phyloP scores from a whole-genome alignment of 2,329 filamentous ascomycete species.

The Alternaria conjuncta region DNA sequence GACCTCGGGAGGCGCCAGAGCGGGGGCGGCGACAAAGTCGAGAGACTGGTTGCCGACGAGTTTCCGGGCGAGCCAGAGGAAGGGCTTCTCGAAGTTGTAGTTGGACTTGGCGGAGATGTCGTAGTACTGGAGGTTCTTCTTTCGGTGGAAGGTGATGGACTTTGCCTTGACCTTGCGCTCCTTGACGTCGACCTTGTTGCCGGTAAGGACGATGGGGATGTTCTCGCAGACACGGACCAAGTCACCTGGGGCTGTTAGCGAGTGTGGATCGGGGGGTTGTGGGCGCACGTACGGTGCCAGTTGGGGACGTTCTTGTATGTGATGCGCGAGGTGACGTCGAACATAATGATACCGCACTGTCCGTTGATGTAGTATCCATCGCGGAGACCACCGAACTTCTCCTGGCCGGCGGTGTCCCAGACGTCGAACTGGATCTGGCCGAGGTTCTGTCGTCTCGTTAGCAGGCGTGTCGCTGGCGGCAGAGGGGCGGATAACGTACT shows the following conservation, averaged over 20 bases:
- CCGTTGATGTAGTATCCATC: conserved; percentile 99
- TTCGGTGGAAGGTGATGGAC: conserved; percentile 99
- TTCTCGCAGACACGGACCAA: conserved; percentile 99
- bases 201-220: conserved; percentile 96
- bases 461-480: conserved; percentile 18
- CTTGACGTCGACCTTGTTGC: conserved; percentile 99
- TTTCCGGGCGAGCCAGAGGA: conserved; percentile 99
- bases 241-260: conserved; percentile 69
- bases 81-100: conserved; percentile 99
- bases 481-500: conserved; percentile 66
- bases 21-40: conserved; percentile 95
- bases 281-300: conserved; percentile 88
- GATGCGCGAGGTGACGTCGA: conserved; percentile 98
- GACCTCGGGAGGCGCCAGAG: conserved; percentile 92
- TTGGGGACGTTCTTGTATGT: conserved; percentile 99
- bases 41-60: conserved; percentile 90
- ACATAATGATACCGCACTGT: conserved; percentile 99
- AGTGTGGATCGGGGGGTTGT: not conserved
- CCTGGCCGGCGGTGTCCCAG: conserved; percentile 98
- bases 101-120: conserved; percentile 99
- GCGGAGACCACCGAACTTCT: conserved; percentile 99
- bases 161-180: conserved; percentile 99
- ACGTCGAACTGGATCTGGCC: conserved; percentile 98
- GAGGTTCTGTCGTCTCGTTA: conserved; percentile 69
- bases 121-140: conserved; percentile 99